A percentile compares a stretch with the other conserved stretches of the same genome.
Conservation (phyloP, 768 basidiomycete species). For the Hydnomerulius pinastri region DNA sequence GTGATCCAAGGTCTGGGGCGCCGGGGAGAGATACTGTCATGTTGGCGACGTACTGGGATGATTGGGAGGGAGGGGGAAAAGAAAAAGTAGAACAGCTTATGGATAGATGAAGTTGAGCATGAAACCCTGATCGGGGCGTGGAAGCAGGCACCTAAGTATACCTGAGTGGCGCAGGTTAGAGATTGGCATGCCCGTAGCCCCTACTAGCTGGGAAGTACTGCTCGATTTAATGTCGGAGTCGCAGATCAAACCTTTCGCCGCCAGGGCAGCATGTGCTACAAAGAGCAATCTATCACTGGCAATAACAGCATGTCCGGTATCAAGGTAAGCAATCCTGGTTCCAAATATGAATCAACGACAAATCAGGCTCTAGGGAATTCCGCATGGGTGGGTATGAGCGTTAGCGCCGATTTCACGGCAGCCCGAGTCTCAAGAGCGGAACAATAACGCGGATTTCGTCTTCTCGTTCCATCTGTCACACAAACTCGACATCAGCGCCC, state of each 20-base stretch:
- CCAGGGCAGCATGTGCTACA: background rate
- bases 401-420: background rate
- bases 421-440: background rate
- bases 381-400: background rate
- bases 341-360: too few relatives aligned
- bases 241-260: background rate
- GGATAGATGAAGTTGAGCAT: constrained; percentile 2
- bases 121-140: background rate
- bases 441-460: constrained; percentile 10
- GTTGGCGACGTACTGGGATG: constrained; percentile 46
- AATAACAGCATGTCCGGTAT: constrained; percentile 1
- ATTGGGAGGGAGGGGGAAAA: constrained; percentile 21
- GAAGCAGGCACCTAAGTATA: too few relatives aligned
- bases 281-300: background rate
- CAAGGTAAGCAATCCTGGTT: background rate
- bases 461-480: constrained; percentile 38
- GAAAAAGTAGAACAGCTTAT: constrained; percentile 8
- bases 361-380: too few relatives aligned
- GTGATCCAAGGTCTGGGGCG: constrained; percentile 22
- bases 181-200: background rate
- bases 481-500: background rate
- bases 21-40: constrained; percentile 39
- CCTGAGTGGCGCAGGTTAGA: background rate
- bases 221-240: background rate
- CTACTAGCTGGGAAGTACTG: background rate